These are phyloP conservation scores for Leishmania tropica DNA, from an alignment of 208 protist genomes.

Conservation along the genomic window DNA sequence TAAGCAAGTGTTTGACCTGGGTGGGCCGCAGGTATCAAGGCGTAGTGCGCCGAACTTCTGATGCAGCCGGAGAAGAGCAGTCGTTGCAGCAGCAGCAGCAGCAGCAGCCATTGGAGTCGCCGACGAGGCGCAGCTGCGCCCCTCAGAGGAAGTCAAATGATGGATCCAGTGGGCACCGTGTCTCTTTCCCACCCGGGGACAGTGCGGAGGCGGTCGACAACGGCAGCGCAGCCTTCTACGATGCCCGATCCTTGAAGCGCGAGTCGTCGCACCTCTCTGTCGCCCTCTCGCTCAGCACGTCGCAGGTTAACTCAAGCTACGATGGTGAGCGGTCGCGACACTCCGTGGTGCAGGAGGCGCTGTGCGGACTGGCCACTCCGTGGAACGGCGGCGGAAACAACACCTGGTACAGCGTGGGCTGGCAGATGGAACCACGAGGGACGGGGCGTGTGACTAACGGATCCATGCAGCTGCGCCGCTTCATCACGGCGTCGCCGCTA, in stretches of 20 bases:
- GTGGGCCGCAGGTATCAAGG: neutral
- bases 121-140: neutral
- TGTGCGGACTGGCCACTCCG: neutral
- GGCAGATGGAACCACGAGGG: slow-evolving; percentile 5
- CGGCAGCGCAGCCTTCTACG: slow-evolving; percentile 8
- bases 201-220: neutral
- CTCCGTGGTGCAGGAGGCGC: neutral
- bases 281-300: neutral
- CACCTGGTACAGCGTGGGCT: slow-evolving; percentile 16
- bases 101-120: too few relatives aligned
- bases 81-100: neutral
- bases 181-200: neutral
- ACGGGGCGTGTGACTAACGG: slow-evolving; percentile 2
- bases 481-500: neutral
- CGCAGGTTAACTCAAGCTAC: neutral
- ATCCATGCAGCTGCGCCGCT: neutral
- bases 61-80: neutral
- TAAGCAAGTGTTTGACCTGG: slow-evolving; percentile 2
- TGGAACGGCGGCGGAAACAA: slow-evolving; percentile 10
- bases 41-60: neutral
- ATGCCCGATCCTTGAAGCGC: neutral
- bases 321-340: slow-evolving; percentile 5
- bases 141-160: neutral
- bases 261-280: slow-evolving; percentile 3
- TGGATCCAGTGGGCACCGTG: neutral